Evolutionary conservation across 257 asterid genomes (phyloP).

Genomic region (Rubia yunnanensis): DNA sequence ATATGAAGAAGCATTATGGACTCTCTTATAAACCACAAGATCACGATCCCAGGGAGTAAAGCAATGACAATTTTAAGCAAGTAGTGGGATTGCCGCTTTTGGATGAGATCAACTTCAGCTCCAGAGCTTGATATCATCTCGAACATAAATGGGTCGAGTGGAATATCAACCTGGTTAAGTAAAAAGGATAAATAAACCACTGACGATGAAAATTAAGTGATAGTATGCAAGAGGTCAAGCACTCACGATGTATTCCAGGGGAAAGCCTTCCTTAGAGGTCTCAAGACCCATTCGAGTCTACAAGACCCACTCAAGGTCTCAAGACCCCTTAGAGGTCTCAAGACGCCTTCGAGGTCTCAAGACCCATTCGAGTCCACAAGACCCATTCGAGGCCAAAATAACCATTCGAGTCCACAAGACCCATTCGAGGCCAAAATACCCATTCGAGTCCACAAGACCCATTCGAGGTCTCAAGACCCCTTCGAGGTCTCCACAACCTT

Average conservation of each 20-base stretch:
- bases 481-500: too few species aligned
- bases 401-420: too few species aligned
- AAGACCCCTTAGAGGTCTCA: too few species aligned
- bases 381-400: too few species aligned
- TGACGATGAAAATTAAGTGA: conserved; percentile 12
- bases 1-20: conserved; percentile 74
- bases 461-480: too few species aligned
- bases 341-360: too few species aligned
- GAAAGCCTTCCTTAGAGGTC: conserved; percentile 99
- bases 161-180: conserved; percentile 77
- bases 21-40: conserved; percentile 85
- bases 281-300: too few species aligned
- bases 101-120: conserved; percentile 90
- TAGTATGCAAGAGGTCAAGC: conserved; percentile 10
- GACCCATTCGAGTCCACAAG: too few species aligned
- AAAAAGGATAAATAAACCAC: conserved; percentile 16
- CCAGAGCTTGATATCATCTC: conserved; percentile 91
- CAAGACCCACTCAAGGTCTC: too few species aligned
- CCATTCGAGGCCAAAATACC: too few species aligned
- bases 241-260: conserved; percentile 86
- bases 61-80: conserved; percentile 68
- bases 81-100: conserved; percentile 79
- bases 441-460: too few species aligned
- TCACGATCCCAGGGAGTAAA: conserved; percentile 79
- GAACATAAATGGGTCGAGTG: conserved; percentile 91